Percentiles rank a stretch among this genome's conserved stretches.
These are phyloP conservation scores for Penicillium desertorum DNA, from an alignment of 495 filamentous ascomycete species.

Conservation along the genomic window DNA sequence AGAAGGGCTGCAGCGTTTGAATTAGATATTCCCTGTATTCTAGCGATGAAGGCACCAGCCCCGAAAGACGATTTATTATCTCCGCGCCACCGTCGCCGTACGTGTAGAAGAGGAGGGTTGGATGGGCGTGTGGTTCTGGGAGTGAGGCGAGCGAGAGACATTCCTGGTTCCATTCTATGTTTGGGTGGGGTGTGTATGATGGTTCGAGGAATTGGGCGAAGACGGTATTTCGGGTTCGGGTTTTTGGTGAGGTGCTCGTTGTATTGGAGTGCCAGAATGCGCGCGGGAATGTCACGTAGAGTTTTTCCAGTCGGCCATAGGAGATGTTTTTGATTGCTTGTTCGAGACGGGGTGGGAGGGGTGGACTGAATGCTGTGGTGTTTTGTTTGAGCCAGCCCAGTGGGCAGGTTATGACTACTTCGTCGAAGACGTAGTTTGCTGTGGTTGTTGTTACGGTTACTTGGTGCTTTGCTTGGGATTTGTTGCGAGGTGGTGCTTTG, in stretches of 20 bases:
- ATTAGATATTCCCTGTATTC: constrained; percentile 38
- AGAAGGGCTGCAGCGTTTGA: constrained; percentile 59
- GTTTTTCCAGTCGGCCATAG: constrained; percentile 89
- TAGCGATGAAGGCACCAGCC: constrained; percentile 24
- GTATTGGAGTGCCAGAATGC: constrained; percentile 58
- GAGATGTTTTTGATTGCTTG: constrained; percentile 75
- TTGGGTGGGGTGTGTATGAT: constrained; percentile 70
- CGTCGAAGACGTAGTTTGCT: constrained; percentile 65
- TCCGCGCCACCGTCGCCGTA: constrained; percentile 61
- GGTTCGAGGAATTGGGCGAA: constrained; percentile 49
- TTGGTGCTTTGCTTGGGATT: constrained; percentile 17
- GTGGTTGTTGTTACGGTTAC: constrained; percentile 57
- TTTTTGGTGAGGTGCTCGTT: constrained; percentile 9
- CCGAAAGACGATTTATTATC: constrained; percentile 46
- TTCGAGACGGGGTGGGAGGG: constrained; percentile 61
- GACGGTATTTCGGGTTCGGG: constrained; percentile 22
- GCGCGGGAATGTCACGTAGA: constrained; percentile 80
- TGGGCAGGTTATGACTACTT: constrained; percentile 80
- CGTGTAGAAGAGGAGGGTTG: constrained; percentile 91
- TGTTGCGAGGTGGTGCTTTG: constrained; percentile 28
- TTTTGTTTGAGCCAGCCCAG: constrained; percentile 88
- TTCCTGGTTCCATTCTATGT: constrained; percentile 77
- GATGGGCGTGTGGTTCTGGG: constrained; percentile 59
- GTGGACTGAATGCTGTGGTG: constrained; percentile 64
- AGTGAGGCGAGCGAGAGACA: constrained; percentile 74